Percentiles rank a stretch among this genome's conserved stretches.
These are phyloP conservation scores for Fomitopsis palustris DNA, from an alignment of 1,284 basidiomycete species.

Conservation along the genomic window DNA sequence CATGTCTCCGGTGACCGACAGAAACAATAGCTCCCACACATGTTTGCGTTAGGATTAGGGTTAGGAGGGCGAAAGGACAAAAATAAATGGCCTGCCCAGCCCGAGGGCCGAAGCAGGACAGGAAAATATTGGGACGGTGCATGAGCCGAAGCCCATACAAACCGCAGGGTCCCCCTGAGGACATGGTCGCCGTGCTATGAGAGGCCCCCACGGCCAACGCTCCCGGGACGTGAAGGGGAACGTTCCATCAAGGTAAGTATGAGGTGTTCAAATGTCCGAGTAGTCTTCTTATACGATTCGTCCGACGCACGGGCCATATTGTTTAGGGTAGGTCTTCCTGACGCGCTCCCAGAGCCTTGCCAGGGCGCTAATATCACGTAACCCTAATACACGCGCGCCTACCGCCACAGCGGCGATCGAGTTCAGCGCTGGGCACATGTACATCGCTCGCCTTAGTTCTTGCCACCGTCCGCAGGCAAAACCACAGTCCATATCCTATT, in stretches of 20 bases:
- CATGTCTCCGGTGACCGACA: too few species aligned
- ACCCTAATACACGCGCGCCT: background rate
- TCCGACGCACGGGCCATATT: background rate
- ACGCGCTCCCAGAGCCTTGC: background rate
- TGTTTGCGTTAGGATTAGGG: conserved; percentile 1
- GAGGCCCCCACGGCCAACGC: conserved; percentile 36
- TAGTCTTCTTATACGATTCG: background rate
- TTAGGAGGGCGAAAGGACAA: conserved; percentile 5
- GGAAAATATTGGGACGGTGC: conserved; percentile 72
- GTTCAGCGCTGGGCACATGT: background rate
- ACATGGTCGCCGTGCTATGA: conserved; percentile 73
- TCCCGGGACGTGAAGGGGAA: background rate
- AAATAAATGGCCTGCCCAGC: conserved; percentile 34
- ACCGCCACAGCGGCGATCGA: background rate
- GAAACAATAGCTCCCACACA: too few species aligned
- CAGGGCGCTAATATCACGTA: background rate
- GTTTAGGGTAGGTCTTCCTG: background rate
- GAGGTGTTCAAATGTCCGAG: background rate
- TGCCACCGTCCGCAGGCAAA: too few species aligned
- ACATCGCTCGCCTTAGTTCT: background rate
- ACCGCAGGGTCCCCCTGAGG: conserved; percentile 41
- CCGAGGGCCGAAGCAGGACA: conserved; percentile 52
- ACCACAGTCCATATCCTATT: too few species aligned
- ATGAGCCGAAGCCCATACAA: conserved; percentile 66
- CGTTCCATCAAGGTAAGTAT: conserved; percentile 3